A percentile compares a stretch with the other conserved stretches of the same genome.
phyloP scores from a whole-genome alignment of 2,329 filamentous ascomycete genomes.

The Gliomastix tumulicola region DNA sequence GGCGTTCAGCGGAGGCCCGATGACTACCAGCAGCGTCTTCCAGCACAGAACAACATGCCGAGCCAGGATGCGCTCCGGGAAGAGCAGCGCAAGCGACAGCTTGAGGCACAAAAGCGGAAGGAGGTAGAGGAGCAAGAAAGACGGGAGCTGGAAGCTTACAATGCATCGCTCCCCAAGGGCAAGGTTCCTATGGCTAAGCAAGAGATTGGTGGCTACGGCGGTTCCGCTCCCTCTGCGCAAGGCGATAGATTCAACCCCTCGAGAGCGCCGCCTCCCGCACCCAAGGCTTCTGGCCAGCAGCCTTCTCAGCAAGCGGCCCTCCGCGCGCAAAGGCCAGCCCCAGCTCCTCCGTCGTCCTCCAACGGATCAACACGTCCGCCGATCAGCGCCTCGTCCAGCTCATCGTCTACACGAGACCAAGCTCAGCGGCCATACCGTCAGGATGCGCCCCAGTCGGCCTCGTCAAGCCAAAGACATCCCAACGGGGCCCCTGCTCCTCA shows the following conservation, averaged over 20 bases:
- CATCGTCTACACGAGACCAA: constrained; percentile 36
- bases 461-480: constrained; percentile 40
- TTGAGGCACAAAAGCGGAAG: constrained; percentile 48
- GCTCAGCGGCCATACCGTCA: constrained; percentile 32
- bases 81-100: constrained; percentile 55
- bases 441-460: constrained; percentile 39
- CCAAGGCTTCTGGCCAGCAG: constrained; percentile 52
- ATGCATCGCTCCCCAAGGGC: constrained; percentile 78
- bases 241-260: constrained; percentile 78
- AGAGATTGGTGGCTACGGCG: constrained; percentile 70
- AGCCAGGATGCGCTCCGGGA: constrained; percentile 43
- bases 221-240: constrained; percentile 26
- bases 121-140: constrained; percentile 61
- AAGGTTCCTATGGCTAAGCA: constrained; percentile 80
- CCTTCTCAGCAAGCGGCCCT: constrained; percentile 37
- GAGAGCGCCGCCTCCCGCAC: constrained; percentile 76
- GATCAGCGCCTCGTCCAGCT: constrained; percentile 41
- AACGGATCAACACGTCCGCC: constrained; percentile 35
- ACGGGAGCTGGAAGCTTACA: constrained; percentile 80
- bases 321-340: constrained; percentile 73
- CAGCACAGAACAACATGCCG: constrained; percentile 48
- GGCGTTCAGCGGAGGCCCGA: no score
- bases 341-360: constrained; percentile 52
- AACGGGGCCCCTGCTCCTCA: constrained; percentile 26
- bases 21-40: constrained; percentile 29